A percentile compares a stretch with the other conserved stretches of the same genome.
phyloP scores from a whole-genome alignment of 176 grass and related monocot genomes.

The Thinopyrum elongatum region DNA sequence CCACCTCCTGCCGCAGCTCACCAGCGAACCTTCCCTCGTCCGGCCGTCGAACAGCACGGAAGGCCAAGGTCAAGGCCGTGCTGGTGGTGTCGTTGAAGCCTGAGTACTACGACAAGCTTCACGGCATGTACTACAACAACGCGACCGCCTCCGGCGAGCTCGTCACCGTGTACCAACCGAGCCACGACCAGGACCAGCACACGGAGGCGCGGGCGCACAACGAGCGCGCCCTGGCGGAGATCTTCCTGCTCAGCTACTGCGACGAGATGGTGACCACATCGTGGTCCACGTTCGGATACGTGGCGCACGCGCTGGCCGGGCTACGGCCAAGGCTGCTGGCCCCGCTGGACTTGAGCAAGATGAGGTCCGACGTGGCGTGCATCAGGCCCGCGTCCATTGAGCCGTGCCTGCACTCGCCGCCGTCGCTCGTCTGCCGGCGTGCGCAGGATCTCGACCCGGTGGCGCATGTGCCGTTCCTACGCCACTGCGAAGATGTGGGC shows the following conservation, averaged over 20 bases:
- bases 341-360: not conserved
- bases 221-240: conserved; percentile 67
- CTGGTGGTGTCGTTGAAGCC: conserved; percentile 51
- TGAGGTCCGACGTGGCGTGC: conserved; percentile 41
- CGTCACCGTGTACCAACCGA: conserved; percentile 58
- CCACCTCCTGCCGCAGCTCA: conserved; percentile 37
- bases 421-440: conserved; percentile 51
- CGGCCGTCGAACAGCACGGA: not conserved
- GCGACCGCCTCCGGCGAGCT: conserved; percentile 55
- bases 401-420: conserved; percentile 78
- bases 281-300: conserved; percentile 82
- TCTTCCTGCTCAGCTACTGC: conserved; percentile 58
- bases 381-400: conserved; percentile 52
- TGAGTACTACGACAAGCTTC: conserved; percentile 65
- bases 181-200: conserved; percentile 52
- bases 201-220: conserved; percentile 48
- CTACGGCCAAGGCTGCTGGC: conserved; percentile 41
- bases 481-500: conserved; percentile 55
- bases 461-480: conserved; percentile 39
- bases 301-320: conserved; percentile 60
- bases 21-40: not conserved
- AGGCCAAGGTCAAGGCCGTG: conserved; percentile 39
- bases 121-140: conserved; percentile 54
- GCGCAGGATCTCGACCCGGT: conserved; percentile 29
- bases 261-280: conserved; percentile 41